A percentile compares a stretch with the other conserved stretches of the same genome.
Conservation (phyloP, 805 yeast species). For the Jamesozyma jinghongensis region DNA sequence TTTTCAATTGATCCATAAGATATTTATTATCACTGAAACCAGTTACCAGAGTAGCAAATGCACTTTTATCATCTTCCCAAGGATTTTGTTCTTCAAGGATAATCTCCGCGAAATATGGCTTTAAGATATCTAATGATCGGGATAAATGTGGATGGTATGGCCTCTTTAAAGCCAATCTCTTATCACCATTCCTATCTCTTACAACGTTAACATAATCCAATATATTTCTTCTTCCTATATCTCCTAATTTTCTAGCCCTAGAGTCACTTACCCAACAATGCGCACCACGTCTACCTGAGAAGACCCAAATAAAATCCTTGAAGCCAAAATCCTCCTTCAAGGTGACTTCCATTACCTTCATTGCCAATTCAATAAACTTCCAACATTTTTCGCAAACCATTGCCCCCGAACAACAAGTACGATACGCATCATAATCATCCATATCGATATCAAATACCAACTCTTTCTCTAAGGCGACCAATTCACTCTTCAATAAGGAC, state of each 20-base stretch:
- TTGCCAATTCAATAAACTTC: slow-evolving; percentile 82
- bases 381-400: slow-evolving; percentile 84
- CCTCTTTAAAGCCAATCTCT: slow-evolving; percentile 48
- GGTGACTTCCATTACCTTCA: slow-evolving; percentile 61
- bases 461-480: slow-evolving; percentile 79
- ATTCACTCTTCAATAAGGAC: slow-evolving; percentile 59
- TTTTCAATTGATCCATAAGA: slow-evolving; percentile 43
- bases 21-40: slow-evolving; percentile 51
- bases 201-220: slow-evolving; percentile 78
- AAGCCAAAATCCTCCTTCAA: slow-evolving; percentile 86
- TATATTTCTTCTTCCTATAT: slow-evolving; percentile 63
- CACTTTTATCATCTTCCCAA: slow-evolving; percentile 53
- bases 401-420: slow-evolving; percentile 89
- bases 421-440: slow-evolving; percentile 88
- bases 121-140: slow-evolving; percentile 62
- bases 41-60: slow-evolving; percentile 47
- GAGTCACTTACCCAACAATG: slow-evolving; percentile 96
- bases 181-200: slow-evolving; percentile 40
- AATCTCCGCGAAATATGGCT: slow-evolving; percentile 51
- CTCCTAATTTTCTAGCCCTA: slow-evolving; percentile 68
- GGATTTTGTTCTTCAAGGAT: slow-evolving; percentile 81
- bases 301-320: slow-evolving; percentile 82
- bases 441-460: slow-evolving; percentile 94
- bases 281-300: slow-evolving; percentile 97
- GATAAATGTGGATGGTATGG: slow-evolving; percentile 87